Evolutionary conservation across 2,329 filamentous ascomycete species (phyloP).

Genomic region (Claviceps monticola): DNA sequence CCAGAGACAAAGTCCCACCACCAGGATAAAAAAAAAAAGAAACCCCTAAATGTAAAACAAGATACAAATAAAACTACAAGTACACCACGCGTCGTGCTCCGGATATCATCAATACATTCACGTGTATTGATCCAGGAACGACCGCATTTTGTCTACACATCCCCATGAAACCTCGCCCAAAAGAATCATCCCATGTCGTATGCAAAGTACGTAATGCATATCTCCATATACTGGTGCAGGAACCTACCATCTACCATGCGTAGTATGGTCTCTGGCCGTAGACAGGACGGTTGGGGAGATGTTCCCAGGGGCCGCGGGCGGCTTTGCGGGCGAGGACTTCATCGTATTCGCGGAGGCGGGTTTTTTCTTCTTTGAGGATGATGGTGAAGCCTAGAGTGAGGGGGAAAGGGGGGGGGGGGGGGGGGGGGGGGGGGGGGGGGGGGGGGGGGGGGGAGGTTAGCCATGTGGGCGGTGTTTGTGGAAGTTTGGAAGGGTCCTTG

Average conservation of each 20-base stretch:
- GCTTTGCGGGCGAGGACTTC: conserved; percentile 65
- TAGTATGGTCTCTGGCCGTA: conserved; percentile 80
- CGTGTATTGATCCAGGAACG: conserved; percentile 19
- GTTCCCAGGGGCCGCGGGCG: conserved; percentile 69
- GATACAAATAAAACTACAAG: no score
- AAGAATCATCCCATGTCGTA: no score
- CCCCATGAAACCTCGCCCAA: no score
- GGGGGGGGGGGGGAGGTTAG: background rate
- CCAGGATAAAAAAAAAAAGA: no score
- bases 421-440: background rate
- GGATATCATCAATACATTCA: conserved; percentile 17
- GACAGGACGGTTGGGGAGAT: conserved; percentile 74
- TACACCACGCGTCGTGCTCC: no score
- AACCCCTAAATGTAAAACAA: no score
- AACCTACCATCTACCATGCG: conserved; percentile 77
- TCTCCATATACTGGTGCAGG: no score
- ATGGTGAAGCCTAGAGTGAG: conserved; percentile 51
- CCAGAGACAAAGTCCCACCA: no score
- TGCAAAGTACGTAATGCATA: no score
- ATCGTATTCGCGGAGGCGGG: conserved; percentile 64
- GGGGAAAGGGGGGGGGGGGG: background rate
- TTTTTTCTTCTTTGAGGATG: conserved; percentile 86
- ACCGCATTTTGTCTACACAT: no score
- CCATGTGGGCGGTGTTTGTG: no score
- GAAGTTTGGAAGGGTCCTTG: background rate